Conservation (phyloP, 495 filamentous ascomycete species). For the Elasticomyces elasticus region DNA sequence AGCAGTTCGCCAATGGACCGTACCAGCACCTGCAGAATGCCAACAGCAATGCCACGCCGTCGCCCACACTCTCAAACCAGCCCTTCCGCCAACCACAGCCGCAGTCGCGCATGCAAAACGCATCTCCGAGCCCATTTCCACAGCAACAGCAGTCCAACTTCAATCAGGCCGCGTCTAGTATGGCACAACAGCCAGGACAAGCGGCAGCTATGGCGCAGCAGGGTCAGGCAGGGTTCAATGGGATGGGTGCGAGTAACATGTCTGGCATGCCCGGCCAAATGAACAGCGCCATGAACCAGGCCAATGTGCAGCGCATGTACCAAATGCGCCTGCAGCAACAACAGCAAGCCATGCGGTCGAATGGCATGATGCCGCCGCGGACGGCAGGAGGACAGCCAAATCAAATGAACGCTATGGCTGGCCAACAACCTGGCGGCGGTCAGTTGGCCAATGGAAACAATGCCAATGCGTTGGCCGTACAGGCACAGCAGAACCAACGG, state of each 20-base stretch:
- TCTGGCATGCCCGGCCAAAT: constrained; percentile 23
- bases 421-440: constrained; percentile 30
- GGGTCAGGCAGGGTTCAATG: constrained; percentile 13
- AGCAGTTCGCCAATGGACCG: constrained; percentile 44
- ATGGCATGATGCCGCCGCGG: constrained; percentile 16
- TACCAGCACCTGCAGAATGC: constrained; percentile 79
- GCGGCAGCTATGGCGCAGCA: constrained; percentile 39
- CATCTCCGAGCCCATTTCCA: constrained; percentile 85
- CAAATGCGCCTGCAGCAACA: constrained; percentile 50
- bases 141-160: constrained; percentile 49
- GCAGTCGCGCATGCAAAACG: constrained; percentile 75
- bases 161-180: constrained; percentile 67
- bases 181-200: constrained; percentile 57
- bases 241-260: constrained; percentile 10
- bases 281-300: constrained; percentile 34
- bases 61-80: constrained; percentile 74
- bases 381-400: constrained; percentile 25
- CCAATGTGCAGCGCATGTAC: constrained; percentile 30
- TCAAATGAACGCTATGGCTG: constrained; percentile 21
- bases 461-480: background rate
- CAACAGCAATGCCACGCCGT: constrained; percentile 72
- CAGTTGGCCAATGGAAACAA: constrained; percentile 35
- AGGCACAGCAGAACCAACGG: constrained; percentile 36
- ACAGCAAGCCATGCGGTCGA: constrained; percentile 43
- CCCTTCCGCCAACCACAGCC: constrained; percentile 48